Conservation (phyloP, 2,329 filamentous ascomycete genomes). For the Ascochyta koolunga region DNA sequence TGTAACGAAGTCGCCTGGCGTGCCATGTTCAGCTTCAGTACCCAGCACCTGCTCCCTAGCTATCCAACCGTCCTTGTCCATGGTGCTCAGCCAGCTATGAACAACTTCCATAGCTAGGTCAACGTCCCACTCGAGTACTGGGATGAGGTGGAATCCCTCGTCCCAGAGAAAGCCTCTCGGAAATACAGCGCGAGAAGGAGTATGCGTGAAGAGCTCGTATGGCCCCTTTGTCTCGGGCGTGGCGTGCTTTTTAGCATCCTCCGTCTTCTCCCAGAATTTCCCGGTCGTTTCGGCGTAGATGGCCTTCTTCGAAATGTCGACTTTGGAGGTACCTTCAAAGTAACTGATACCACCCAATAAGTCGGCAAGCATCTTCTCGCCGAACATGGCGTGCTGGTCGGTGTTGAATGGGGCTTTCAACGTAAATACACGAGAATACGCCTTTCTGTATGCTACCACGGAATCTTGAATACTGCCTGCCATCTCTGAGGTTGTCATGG, state of each 20-base stretch:
- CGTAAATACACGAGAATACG: constrained; percentile 72
- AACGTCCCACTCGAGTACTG: constrained; percentile 89
- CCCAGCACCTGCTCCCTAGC: constrained; percentile 92
- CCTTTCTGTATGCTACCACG: constrained; percentile 70
- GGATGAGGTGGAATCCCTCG: constrained; percentile 91
- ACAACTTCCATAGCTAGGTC: constrained; percentile 85
- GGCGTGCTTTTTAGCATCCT: constrained; percentile 72
- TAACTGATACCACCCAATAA: constrained; percentile 90
- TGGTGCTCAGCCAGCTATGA: constrained; percentile 90
- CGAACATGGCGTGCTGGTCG: constrained; percentile 75
- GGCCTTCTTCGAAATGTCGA: constrained; percentile 83
- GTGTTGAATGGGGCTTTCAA: constrained; percentile 77
- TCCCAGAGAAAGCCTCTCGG: constrained; percentile 96
- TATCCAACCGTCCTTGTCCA: constrained; percentile 97
- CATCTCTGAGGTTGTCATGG: constrained; percentile 65
- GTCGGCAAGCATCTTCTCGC: constrained; percentile 87
- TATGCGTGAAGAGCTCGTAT: constrained; percentile 83
- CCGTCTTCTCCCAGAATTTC: constrained; percentile 91
- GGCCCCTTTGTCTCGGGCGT: constrained; percentile 76
- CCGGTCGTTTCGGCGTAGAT: constrained; percentile 94
- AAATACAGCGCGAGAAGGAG: constrained; percentile 91
- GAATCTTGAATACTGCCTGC: constrained; percentile 69
- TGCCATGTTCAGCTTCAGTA: constrained; percentile 85
- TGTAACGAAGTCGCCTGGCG: constrained; percentile 84
- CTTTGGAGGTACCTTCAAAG: constrained; percentile 83